Evolutionary conservation across 371 early-diverging fungal species (phyloP).

Genomic region (Lichtheimia hyalospora): DNA sequence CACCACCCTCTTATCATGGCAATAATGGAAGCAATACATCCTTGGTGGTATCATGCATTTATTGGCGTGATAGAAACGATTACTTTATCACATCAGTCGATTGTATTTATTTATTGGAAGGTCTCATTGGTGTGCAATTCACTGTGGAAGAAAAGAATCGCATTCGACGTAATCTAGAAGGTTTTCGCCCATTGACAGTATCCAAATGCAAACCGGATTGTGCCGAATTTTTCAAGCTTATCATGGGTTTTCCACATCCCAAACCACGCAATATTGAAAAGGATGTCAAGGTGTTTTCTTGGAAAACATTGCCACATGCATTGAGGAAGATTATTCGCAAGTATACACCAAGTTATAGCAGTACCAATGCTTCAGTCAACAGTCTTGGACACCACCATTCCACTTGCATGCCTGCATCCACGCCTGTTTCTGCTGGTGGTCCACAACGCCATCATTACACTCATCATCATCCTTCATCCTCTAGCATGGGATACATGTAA

Average conservation of each 20-base stretch:
- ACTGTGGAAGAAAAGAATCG: constrained; percentile 86
- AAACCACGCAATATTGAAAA: constrained; percentile 87
- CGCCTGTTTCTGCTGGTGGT: background rate
- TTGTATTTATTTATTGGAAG: constrained; percentile 76
- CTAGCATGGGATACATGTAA: background rate
- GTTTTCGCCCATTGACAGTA: constrained; percentile 78
- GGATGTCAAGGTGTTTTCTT: constrained; percentile 82
- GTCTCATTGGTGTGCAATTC: constrained; percentile 72
- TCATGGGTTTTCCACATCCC: constrained; percentile 84
- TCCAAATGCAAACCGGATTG: constrained; percentile 75
- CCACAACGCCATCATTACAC: constrained; percentile 18
- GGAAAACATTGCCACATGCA: constrained; percentile 67
- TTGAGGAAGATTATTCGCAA: constrained; percentile 76
- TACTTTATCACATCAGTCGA: constrained; percentile 83
- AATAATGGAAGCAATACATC: background rate
- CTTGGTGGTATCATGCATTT: constrained; percentile 80
- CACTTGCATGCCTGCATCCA: background rate
- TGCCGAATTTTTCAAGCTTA: constrained; percentile 75
- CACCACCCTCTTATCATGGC: background rate
- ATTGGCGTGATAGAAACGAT: constrained; percentile 74
- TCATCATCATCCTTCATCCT: constrained; percentile 15
- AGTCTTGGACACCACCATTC: background rate
- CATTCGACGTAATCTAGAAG: constrained; percentile 82
- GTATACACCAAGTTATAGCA: constrained; percentile 41
- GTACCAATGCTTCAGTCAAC: constrained; percentile 22